Evolutionary conservation across 441 rosid genomes (phyloP).

Genomic region (Sinapis alba): DNA sequence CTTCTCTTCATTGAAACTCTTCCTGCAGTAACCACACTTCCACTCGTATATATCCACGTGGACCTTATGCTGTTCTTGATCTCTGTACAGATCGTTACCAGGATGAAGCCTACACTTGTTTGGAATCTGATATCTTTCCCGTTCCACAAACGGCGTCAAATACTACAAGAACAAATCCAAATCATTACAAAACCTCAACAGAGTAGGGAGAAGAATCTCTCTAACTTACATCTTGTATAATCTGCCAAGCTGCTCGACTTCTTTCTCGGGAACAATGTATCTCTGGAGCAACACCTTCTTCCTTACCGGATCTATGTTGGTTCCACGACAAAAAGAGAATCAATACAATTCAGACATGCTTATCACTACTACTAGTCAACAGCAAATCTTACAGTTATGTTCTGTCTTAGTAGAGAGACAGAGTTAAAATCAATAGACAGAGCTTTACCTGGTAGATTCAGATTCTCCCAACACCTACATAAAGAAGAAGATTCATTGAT

Average conservation of each 20-base stretch:
- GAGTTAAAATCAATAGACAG: neutral
- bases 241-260: constrained; percentile 85
- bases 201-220: neutral
- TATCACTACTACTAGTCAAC: no score
- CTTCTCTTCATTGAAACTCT: constrained; percentile 84
- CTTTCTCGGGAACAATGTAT: constrained; percentile 93
- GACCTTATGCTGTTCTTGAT: constrained; percentile 91
- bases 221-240: constrained; percentile 67
- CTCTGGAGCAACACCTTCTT: constrained; percentile 47
- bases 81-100: constrained; percentile 77
- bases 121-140: constrained; percentile 64
- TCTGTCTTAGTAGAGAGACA: neutral
- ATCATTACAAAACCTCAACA: no score
- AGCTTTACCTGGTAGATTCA: constrained; percentile 25
- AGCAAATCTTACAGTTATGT: no score
- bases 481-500: neutral
- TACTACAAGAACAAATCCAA: constrained; percentile 48
- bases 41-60: constrained; percentile 79
- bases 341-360: neutral
- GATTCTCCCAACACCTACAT: constrained; percentile 27
- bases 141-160: constrained; percentile 86
- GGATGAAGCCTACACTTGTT: constrained; percentile 83
- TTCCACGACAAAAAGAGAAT: constrained; percentile 17
- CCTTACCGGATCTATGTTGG: neutral
- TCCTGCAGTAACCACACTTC: constrained; percentile 94